These are phyloP conservation scores for Ganoderma resinaceum DNA, from an alignment of 1,284 basidiomycete genomes.

Conservation along the genomic window DNA sequence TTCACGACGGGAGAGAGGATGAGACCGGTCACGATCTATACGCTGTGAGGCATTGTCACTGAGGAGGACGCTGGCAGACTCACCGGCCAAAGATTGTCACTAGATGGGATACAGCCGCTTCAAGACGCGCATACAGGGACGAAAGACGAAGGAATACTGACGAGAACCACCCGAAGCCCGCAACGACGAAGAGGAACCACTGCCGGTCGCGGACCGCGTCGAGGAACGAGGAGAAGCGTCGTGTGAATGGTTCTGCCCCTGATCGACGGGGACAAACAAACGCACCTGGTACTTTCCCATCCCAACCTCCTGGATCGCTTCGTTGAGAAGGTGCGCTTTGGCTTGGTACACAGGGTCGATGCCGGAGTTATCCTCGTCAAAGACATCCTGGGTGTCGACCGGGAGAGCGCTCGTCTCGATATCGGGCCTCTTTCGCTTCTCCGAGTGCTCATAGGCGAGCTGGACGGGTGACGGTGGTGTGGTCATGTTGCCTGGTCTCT, in stretches of 20 bases:
- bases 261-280: neutral
- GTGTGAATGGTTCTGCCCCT: conserved; percentile 7
- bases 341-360: conserved; percentile 70
- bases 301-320: conserved; percentile 73
- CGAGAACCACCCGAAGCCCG: conserved; percentile 77
- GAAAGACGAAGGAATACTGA: conserved; percentile 43
- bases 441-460: conserved; percentile 1
- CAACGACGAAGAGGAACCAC: conserved; percentile 62
- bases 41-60: neutral
- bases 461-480: neutral
- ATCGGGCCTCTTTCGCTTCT: conserved; percentile 8
- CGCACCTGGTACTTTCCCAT: conserved; percentile 76
- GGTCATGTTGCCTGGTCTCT: neutral
- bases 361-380: conserved; percentile 45
- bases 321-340: conserved; percentile 68
- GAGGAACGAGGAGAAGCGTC: neutral
- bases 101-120: conserved; percentile 30
- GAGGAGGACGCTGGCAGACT: neutral
- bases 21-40: conserved; percentile 59
- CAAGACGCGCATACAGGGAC: neutral
- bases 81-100: conserved; percentile 73
- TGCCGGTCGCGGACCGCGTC: conserved; percentile 26
- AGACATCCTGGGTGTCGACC: conserved; percentile 48
- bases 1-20: conserved; percentile 61
- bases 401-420: conserved; percentile 21